Base-by-base conservation (phyloP, 2,329 filamentous ascomycete species). In the Trichoderma semiorbis region DNA sequence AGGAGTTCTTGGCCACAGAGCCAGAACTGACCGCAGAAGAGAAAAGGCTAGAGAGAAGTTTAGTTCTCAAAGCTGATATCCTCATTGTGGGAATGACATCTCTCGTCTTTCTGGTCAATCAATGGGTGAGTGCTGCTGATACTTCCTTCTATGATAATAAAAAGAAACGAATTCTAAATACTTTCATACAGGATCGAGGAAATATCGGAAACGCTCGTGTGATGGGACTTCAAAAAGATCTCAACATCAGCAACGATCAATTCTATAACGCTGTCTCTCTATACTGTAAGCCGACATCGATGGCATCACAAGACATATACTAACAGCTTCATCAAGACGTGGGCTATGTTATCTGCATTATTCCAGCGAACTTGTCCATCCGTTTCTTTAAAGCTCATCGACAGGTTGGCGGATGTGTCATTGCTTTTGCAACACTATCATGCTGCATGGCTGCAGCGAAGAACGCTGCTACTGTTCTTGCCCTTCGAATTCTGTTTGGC, bases 391-490 rank as follows among this genome's bases (percentile, higher is more conserved):
- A 69, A 7, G 66, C 66, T 7, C 36, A 69, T 43, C 24, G 66
- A 50, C 55, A 69, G 28, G 47, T 69, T 53, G 55, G 57, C 0
- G 66, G 66, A 3, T 62, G 66, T n/a, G 55, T 61, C 16, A 69
- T 69, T 32, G 12, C 53, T 7, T 69, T 69, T 50, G 66, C 55
- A 34, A 69, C 55, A n/a, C 28, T 69, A n/a, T 69, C 66, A 24
- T 69, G 66, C 14, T 69, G 66, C 14, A 69, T 43, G 18, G 55
- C 66, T 16, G 66, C 55, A 5, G 55, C 55, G 7, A 61, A 50
- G 47, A 69, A 69, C 11, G 57, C 57, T 4, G 39, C 55, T n/a
- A 26, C 66, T 11, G 36, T 69, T 26, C 55, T 69, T 2, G 55
- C 66, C 7, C 66, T 69, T 26, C 36, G 66, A 11, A 28, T 69